phyloP scores from a whole-genome alignment of 2,329 filamentous ascomycete genomes.

The Trematosphaeria pertusa region DNA sequence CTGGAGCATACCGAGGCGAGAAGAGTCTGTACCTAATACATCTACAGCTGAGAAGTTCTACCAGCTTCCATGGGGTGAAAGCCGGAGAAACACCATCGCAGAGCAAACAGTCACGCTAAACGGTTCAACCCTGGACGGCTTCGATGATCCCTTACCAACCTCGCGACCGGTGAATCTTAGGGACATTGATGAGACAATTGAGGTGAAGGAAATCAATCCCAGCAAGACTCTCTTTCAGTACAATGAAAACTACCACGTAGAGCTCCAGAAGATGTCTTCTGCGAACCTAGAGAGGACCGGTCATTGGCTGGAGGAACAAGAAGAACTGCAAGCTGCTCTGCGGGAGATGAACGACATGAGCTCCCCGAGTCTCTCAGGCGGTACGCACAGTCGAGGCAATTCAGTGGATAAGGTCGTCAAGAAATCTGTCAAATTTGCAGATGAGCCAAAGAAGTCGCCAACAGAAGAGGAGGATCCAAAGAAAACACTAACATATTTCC shows the following conservation, averaged over 20 bases:
- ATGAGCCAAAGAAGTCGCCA: conserved; percentile 33
- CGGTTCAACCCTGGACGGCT: conserved; percentile 45
- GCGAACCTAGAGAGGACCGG: conserved; percentile 85
- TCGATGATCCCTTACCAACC: conserved; percentile 38
- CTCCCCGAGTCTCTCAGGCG: conserved; percentile 49
- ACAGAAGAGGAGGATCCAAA: conserved; percentile 37
- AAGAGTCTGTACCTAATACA: conserved; percentile 72
- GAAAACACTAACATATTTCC: conserved; percentile 81
- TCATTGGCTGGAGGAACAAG: conserved; percentile 84
- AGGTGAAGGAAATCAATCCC: conserved; percentile 63
- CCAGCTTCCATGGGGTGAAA: conserved; percentile 74
- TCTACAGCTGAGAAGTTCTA: conserved; percentile 95
- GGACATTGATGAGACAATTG: conserved; percentile 48
- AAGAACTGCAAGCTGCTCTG: conserved; percentile 74
- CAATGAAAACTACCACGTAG: conserved; percentile 75
- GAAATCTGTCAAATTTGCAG: conserved; percentile 79
- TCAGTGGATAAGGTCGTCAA: conserved; percentile 58
- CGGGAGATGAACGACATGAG: conserved; percentile 57
- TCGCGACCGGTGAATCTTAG: conserved; percentile 39
- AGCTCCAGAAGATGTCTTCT: conserved; percentile 73
- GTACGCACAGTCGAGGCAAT: conserved; percentile 42
- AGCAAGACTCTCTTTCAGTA: conserved; percentile 74
- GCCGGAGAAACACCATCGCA: conserved; percentile 33
- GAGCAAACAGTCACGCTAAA: conserved; percentile 34
- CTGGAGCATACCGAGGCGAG: conserved; percentile 68